Evolutionary conservation across 164 flowering plant genomes (phyloP), one percentile per base, ranked within the genome.

Genomic region (Magnolia officinalis): DNA sequence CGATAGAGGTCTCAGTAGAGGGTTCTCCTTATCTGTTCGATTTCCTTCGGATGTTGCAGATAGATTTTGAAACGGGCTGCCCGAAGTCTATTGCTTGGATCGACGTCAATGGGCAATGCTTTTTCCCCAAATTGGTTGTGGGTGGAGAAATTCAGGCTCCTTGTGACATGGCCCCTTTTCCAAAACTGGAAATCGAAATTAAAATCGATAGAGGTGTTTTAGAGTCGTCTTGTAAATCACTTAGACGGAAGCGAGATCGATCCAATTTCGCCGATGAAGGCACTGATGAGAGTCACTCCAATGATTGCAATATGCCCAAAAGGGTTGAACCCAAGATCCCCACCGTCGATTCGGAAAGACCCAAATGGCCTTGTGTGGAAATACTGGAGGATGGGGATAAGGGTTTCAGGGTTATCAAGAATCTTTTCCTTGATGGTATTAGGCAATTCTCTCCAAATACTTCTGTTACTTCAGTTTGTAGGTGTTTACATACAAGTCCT

Each of bases 321-420:
- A 67, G 76, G 21, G 49, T 2, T 45, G 13, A 64, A 37, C 49
- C 68, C 2, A 70, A 67, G 51, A 52, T 29, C 26, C 71, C 58
- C 8, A 6, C 67, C 5, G 0, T 8, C 59, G 29, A 18, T 19
- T 55, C 31, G 31, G 79, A 77, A 16, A 69, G 23, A 8, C 20
- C 78, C 6, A 70, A 61, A 69, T 89, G 90, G 92, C 79, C 85
- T 20, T 79, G 78, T 63, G 71, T 66, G 14, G 63, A 49, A 21
- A 61, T 45, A 6, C 59, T 88, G 83, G 72, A 74, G 31, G 79
- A 82, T 14, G 87, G 65, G 16, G 86, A 83, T 10, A 71, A 55
- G 31, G 72, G 20, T 50, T 81, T 81, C 68, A 5, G 20, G 31
- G 50, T 50, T 2, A 70, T 85, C 13, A 76, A 77, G 75, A 79